phyloP scores from a whole-genome alignment of 306 rosid genomes.

The Lathyrus sativus region DNA sequence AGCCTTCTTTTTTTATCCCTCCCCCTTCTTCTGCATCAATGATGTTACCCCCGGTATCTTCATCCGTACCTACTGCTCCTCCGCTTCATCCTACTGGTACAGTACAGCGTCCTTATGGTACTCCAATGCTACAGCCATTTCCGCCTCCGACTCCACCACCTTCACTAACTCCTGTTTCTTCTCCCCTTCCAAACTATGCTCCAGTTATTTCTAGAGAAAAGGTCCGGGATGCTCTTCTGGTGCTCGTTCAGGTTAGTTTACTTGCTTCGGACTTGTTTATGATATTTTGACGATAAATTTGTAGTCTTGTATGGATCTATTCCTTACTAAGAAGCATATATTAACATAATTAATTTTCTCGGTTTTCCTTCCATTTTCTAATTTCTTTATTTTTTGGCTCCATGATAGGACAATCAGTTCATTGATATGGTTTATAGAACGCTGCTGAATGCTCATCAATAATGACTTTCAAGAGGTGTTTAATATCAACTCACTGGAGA shows the following conservation, averaged over 20 bases:
- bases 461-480: conserved; percentile 42
- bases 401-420: conserved; percentile 61
- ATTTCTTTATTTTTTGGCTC: neutral
- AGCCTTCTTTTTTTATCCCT: conserved; percentile 55
- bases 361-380: conserved; percentile 14
- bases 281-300: conserved; percentile 13
- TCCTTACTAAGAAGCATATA: neutral
- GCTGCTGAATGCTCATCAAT: conserved; percentile 56
- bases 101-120: conserved; percentile 56
- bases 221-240: conserved; percentile 59
- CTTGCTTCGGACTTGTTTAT: conserved; percentile 30
- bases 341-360: neutral
- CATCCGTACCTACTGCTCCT: conserved; percentile 50
- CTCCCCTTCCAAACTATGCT: conserved; percentile 46
- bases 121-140: conserved; percentile 57
- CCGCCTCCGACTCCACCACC: conserved; percentile 64
- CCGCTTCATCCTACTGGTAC: conserved; percentile 49
- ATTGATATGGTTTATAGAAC: conserved; percentile 57
- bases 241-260: conserved; percentile 62
- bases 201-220: conserved; percentile 54
- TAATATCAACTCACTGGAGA: conserved; percentile 31
- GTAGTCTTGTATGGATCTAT: conserved; percentile 7
- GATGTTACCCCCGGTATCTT: conserved; percentile 41
- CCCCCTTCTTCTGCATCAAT: conserved; percentile 53
- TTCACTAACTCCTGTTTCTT: conserved; percentile 53